Evolutionary conservation across 1,284 basidiomycete species (phyloP).

Genomic region (Cystobasidium pallidum): DNA sequence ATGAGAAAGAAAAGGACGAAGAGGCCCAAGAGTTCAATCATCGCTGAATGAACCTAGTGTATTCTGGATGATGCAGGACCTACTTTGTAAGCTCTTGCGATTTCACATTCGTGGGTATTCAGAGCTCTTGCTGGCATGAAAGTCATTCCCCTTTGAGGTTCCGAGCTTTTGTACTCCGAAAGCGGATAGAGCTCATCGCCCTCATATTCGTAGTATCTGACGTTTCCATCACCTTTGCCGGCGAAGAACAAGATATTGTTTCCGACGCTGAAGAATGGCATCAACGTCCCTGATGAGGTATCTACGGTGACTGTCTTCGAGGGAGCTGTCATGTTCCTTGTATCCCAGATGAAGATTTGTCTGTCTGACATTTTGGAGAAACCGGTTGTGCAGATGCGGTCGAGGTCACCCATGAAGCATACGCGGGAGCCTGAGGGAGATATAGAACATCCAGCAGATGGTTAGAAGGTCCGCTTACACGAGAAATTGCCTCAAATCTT

Average conservation of each 20-base stretch:
- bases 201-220: slow-evolving; percentile 94
- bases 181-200: slow-evolving; percentile 78
- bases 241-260: slow-evolving; percentile 91
- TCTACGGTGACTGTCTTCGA: slow-evolving; percentile 79
- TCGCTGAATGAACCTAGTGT: no score
- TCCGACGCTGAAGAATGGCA: slow-evolving; percentile 94
- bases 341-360: slow-evolving; percentile 86
- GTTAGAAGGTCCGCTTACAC: no score
- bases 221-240: slow-evolving; percentile 79
- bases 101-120: slow-evolving; percentile 88
- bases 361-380: slow-evolving; percentile 94
- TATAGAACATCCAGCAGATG: neutral
- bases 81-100: slow-evolving; percentile 87
- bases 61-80: slow-evolving; percentile 13
- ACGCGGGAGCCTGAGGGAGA: slow-evolving; percentile 70
- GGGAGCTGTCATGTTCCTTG: slow-evolving; percentile 66
- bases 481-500: neutral
- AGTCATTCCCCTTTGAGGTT: slow-evolving; percentile 93
- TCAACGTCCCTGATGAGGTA: slow-evolving; percentile 86
- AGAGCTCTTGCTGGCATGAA: slow-evolving; percentile 90
- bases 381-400: slow-evolving; percentile 87
- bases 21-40: neutral
- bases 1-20: neutral
- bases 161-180: slow-evolving; percentile 83
- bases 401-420: slow-evolving; percentile 85